Base-by-base conservation (phyloP, 2,329 filamentous ascomycete species). In the Penicillium expansum region DNA sequence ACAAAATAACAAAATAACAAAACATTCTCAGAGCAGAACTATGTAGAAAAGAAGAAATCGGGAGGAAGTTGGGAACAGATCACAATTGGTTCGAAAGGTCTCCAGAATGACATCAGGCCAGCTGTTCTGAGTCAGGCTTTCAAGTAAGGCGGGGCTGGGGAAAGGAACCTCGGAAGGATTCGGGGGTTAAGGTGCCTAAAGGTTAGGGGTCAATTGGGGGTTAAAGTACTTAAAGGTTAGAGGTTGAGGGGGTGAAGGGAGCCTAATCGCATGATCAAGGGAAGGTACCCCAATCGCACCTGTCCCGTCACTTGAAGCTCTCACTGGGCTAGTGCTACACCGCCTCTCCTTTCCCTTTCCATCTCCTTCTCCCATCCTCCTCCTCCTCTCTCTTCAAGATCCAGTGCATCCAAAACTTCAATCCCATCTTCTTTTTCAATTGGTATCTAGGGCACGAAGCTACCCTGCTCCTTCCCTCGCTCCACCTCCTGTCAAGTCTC, bases 401-500 rank as follows among this genome's bases (percentile, higher is more conserved):
- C 56, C 56, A 64, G 52, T 55, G 38, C 48, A 43, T 55, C 52
- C 61, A 51, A 52, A 56, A 62, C 55, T 62, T 61, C 63, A 63
- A 63, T 61, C 52, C 63, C 60, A 62, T 62, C 61, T 59, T 57
- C 52, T 48, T 51, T 68, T 64, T 65, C 59, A 65, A 68, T 59
- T 53, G 63, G 75, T 86, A 80, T 80, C 89, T 92, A 92, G 89
- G 89, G 89, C 89, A 91, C 89, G 79, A 85, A 92, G 89, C 89
- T 90, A 92, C 89, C 89, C 89, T 92, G 76, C 70, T 72, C 69
- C 49, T 52, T 45, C 38, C 38, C 72, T 69, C 66, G 57, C 37
- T 48, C 52, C 80, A 82, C 84, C 82, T 83, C 84, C 81, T 83
- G 86, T 87, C 83, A 77, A 77, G 72, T 70, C 66, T 66, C 66